Percentiles rank a stretch among this genome's conserved stretches.
phyloP scores from a whole-genome alignment of 2,329 filamentous ascomycete species.

The Neofusicoccum sp. region DNA sequence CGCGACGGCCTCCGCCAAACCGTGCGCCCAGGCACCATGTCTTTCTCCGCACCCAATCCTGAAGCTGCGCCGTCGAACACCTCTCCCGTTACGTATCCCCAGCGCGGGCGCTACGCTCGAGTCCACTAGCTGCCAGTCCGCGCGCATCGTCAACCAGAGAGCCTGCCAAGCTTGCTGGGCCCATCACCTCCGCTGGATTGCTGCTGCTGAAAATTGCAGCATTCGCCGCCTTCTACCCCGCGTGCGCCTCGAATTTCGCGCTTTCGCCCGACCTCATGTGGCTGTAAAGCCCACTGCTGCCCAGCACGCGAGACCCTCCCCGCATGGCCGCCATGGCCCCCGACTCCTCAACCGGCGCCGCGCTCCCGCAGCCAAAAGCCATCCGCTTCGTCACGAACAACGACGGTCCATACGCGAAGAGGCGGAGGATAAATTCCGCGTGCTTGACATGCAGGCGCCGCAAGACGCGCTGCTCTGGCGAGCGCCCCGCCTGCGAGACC shows the following conservation, averaged over 20 bases:
- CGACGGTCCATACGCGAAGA: slow-evolving; percentile 42
- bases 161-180: neutral
- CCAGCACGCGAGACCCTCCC: neutral
- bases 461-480: slow-evolving; percentile 49
- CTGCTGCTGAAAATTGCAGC: no score
- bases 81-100: neutral
- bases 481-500: slow-evolving; percentile 45
- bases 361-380: slow-evolving; percentile 34
- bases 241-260: no score
- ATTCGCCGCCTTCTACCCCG: no score
- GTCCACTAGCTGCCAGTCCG: slow-evolving; percentile 1
- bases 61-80: neutral
- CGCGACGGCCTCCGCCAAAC: no score
- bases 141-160: neutral
- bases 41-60: neutral
- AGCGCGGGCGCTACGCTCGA: neutral
- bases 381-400: slow-evolving; percentile 44
- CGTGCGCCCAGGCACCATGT: slow-evolving; percentile 4
- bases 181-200: neutral
- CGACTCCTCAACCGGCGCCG: slow-evolving; percentile 17
- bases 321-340: slow-evolving; percentile 16
- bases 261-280: no score
- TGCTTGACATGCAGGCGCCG: slow-evolving; percentile 50
- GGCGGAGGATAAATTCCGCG: slow-evolving; percentile 41
- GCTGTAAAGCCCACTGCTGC: neutral